A percentile compares a stretch with the other conserved stretches of the same genome.
phyloP scores from a whole-genome alignment of 495 filamentous ascomycete species.

The Amphirosellinia nigrospora region DNA sequence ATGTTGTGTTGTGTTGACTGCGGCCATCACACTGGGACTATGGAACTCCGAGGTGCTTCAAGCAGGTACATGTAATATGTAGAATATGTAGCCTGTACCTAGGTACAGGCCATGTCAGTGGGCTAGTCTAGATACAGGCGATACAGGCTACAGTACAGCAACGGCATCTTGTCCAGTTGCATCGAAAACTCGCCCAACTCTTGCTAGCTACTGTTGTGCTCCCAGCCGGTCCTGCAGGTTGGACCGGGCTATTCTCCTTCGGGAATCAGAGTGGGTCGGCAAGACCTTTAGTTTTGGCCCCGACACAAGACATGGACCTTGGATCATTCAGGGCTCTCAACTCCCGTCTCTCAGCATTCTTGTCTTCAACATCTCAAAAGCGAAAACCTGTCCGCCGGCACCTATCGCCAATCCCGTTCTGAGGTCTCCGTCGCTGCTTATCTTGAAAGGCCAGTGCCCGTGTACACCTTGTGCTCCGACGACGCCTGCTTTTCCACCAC shows the following conservation, averaged over 20 bases:
- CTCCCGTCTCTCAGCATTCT: conserved; percentile 38
- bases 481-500: conserved; percentile 35
- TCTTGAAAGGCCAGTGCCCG: conserved; percentile 3
- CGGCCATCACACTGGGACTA: neutral
- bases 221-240: conserved; percentile 26
- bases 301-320: conserved; percentile 34
- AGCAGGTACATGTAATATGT: neutral
- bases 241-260: conserved; percentile 19
- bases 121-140: conserved; percentile 6
- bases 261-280: conserved; percentile 19
- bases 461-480: conserved; percentile 10
- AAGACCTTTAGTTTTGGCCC: conserved; percentile 33
- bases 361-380: conserved; percentile 31
- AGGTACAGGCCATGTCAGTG: neutral
- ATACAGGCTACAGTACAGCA: conserved; percentile 3
- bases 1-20: neutral
- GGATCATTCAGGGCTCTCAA: conserved; percentile 33
- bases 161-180: conserved; percentile 15
- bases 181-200: conserved; percentile 19
- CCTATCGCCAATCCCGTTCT: conserved; percentile 4
- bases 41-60: neutral
- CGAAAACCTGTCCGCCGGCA: conserved; percentile 10
- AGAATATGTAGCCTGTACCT: neutral
- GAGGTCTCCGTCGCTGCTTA: conserved; percentile 21
- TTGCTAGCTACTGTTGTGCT: conserved; percentile 8